A percentile compares a stretch with the other conserved stretches of the same genome.
Conservation (phyloP, 2,329 filamentous ascomycete genomes). For the Neopestalotiopsis rosae region DNA sequence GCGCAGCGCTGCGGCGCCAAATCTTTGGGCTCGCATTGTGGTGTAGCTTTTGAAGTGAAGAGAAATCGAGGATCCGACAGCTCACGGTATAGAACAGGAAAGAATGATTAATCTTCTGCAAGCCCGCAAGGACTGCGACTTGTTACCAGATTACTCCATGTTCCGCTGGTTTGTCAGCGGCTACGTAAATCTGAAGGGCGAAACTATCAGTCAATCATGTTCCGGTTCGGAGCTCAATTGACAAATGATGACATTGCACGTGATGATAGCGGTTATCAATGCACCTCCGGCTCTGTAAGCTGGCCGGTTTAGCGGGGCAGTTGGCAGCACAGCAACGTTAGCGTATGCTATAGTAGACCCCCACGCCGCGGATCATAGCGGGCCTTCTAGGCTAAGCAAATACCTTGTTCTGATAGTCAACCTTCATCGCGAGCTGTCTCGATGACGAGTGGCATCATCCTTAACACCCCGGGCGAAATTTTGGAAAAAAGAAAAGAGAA, state of each 20-base stretch:
- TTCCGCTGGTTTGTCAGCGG: slow-evolving; percentile 28
- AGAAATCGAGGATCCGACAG: neutral
- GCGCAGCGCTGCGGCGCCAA: slow-evolving; percentile 30
- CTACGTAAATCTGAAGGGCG: slow-evolving; percentile 13
- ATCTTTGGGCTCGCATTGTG: slow-evolving; percentile 31
- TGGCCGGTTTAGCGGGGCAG: neutral
- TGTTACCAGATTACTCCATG: slow-evolving; percentile 24
- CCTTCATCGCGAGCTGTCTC: too few relatives aligned
- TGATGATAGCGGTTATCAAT: slow-evolving; percentile 17
- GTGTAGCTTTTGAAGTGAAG: neutral
- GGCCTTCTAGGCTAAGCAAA: too few relatives aligned
- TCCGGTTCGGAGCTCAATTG: slow-evolving; percentile 9
- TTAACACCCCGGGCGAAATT: too few relatives aligned
- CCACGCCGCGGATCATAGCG: too few relatives aligned
- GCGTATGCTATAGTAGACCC: too few relatives aligned
- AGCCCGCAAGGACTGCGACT: slow-evolving; percentile 21
- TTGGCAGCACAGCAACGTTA: too few relatives aligned
- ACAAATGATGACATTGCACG: slow-evolving; percentile 23
- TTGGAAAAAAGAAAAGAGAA: too few relatives aligned
- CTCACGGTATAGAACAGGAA: neutral
- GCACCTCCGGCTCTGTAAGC: neutral
- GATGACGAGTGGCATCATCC: too few relatives aligned
- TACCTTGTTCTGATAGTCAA: too few relatives aligned
- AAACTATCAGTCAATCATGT: neutral
- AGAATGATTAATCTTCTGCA: neutral